A percentile compares a stretch with the other conserved stretches of the same genome.
Conservation (phyloP, 352 stramenopile species). For the Lagenidium giganteum region DNA sequence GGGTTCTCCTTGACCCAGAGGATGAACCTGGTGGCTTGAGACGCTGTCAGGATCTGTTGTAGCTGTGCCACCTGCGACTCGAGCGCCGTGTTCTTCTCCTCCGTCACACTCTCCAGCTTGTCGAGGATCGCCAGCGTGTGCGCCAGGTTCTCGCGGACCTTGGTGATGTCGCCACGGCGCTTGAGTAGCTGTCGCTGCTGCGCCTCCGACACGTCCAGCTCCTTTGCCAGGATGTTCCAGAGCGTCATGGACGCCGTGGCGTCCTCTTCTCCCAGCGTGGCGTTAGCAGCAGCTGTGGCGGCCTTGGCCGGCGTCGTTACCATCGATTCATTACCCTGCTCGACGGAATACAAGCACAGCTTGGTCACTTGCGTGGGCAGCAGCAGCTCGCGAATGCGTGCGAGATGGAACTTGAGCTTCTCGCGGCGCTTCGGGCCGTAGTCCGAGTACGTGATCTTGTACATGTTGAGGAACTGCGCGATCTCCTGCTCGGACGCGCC, state of each 20-base stretch:
- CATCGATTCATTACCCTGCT: constrained; percentile 61
- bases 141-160: constrained; percentile 62
- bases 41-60: constrained; percentile 70
- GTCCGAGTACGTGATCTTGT: constrained; percentile 79
- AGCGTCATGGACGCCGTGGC: constrained; percentile 58
- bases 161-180: constrained; percentile 48
- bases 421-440: constrained; percentile 69
- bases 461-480: constrained; percentile 76
- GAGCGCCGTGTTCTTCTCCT: constrained; percentile 76
- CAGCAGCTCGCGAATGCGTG: constrained; percentile 62
- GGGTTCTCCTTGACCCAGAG: constrained; percentile 85
- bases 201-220: constrained; percentile 58
- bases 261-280: too few relatives aligned
- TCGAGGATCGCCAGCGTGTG: constrained; percentile 66
- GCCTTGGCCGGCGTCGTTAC: constrained; percentile 40
- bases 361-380: constrained; percentile 79
- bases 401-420: constrained; percentile 70
- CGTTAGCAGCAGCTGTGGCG: too few relatives aligned
- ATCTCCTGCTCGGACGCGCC: constrained; percentile 69
- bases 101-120: constrained; percentile 61
- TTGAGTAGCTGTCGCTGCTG: constrained; percentile 68
- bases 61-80: constrained; percentile 63
- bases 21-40: constrained; percentile 81
- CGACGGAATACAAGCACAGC: constrained; percentile 69
- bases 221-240: constrained; percentile 66